Percentiles rank a stretch among this genome's conserved stretches.
Evolutionary conservation across 441 rosid genomes (phyloP).

Genomic region (Brassica balearica): DNA sequence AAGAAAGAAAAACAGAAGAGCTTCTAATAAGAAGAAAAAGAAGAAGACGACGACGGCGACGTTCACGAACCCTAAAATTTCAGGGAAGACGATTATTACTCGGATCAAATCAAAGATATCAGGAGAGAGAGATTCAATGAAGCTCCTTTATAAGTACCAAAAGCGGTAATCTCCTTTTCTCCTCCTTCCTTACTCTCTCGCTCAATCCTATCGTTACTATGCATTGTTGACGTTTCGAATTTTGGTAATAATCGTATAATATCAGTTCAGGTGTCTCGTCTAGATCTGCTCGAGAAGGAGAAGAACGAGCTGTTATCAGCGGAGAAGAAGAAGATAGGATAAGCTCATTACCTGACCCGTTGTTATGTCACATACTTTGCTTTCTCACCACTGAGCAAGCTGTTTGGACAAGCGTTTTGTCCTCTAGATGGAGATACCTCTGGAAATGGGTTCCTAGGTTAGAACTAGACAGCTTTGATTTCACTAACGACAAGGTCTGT

Average conservation of each 20-base stretch:
- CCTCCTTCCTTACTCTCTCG: background rate
- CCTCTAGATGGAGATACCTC: slow-evolving; percentile 20
- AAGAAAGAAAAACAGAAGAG: background rate
- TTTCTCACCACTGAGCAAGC: background rate
- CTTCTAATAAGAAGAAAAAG: background rate
- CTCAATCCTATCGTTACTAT: background rate
- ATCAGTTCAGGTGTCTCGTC: background rate
- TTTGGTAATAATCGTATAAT: background rate
- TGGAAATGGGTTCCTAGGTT: slow-evolving; percentile 26
- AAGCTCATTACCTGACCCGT: slow-evolving; percentile 17
- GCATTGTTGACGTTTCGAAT: background rate
- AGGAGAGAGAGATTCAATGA: background rate
- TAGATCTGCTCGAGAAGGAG: background rate
- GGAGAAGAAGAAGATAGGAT: slow-evolving; percentile 23
- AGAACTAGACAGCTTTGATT: background rate
- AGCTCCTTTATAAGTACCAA: background rate
- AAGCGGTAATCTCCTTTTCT: background rate
- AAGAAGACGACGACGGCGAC: too few relatives aligned
- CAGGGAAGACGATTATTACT: background rate
- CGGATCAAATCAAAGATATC: background rate
- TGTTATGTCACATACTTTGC: slow-evolving; percentile 11
- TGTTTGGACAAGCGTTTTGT: slow-evolving; percentile 20
- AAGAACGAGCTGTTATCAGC: background rate
- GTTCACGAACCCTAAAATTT: background rate
- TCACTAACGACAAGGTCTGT: background rate